Conservation (phyloP, 345 rosid genomes). For the Populus euphratica region DNA sequence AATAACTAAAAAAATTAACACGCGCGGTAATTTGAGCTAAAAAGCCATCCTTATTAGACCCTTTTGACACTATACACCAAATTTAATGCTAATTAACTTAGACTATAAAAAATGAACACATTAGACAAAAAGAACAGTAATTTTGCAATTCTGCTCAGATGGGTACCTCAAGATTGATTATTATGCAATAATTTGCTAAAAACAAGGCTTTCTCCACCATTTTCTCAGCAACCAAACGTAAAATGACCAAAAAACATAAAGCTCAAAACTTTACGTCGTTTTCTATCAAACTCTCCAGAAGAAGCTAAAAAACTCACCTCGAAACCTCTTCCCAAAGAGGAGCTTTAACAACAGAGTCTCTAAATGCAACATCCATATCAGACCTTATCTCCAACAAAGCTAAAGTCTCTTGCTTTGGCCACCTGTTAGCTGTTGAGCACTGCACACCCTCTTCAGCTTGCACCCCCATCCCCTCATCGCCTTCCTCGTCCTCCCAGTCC, state of each 20-base stretch:
- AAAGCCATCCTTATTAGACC: neutral
- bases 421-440: slow-evolving; percentile 19
- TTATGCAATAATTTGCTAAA: neutral
- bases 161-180: neutral
- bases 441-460: slow-evolving; percentile 43
- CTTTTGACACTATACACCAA: neutral
- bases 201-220: neutral
- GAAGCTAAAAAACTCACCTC: slow-evolving; percentile 17
- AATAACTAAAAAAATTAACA: neutral
- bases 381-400: slow-evolving; percentile 30
- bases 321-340: slow-evolving; percentile 35
- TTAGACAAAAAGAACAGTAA: neutral
- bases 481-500: slow-evolving; percentile 20
- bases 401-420: slow-evolving; percentile 30
- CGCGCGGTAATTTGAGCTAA: neutral
- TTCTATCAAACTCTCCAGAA: slow-evolving; percentile 7
- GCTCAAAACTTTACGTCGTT: neutral
- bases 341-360: slow-evolving; percentile 18
- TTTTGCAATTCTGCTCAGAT: neutral
- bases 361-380: slow-evolving; percentile 25
- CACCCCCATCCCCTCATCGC: slow-evolving; percentile 19
- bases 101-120: neutral
- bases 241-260: neutral
- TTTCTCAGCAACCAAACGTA: slow-evolving; percentile 3
- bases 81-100: neutral